phyloP scores from a whole-genome alignment of 1,284 basidiomycete genomes.

The Binderoboletus segoi region DNA sequence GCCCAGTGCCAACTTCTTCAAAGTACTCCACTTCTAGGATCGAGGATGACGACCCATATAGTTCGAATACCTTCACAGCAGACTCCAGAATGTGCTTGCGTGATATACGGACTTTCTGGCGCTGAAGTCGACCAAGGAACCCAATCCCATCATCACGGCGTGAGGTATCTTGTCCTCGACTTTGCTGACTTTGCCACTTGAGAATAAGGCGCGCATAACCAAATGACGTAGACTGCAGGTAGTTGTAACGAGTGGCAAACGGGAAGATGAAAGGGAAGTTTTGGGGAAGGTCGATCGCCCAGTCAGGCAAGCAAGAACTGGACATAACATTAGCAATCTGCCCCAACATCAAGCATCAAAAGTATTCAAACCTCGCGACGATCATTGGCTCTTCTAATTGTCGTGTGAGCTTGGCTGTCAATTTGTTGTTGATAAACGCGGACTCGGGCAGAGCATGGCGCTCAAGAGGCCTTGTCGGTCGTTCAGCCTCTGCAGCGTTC shows the following conservation, averaged over 20 bases:
- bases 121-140: constrained; percentile 88
- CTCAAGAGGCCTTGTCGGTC: constrained; percentile 48
- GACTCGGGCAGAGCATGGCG: constrained; percentile 69
- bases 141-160: constrained; percentile 89
- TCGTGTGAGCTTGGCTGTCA: constrained; percentile 96
- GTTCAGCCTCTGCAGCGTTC: constrained; percentile 66
- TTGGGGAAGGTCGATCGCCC: constrained; percentile 93
- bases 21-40: constrained; percentile 99
- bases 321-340: constrained; percentile 1
- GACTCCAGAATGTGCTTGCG: constrained; percentile 94
- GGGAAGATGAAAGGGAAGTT: constrained; percentile 98
- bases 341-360: not conserved
- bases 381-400: constrained; percentile 99
- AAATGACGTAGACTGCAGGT: constrained; percentile 96
- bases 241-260: constrained; percentile 95
- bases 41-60: constrained; percentile 92
- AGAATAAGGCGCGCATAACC: constrained; percentile 93
- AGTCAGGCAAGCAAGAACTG: constrained; percentile 93
- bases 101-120: constrained; percentile 97
- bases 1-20: constrained; percentile 97
- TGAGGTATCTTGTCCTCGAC: constrained; percentile 70
- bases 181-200: constrained; percentile 86
- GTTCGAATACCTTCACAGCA: constrained; percentile 97
- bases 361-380: constrained; percentile 75
- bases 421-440: constrained; percentile 96